These are phyloP conservation scores for Alternaria sp. DNA, from an alignment of 2,329 filamentous ascomycete species.

Conservation along the genomic window DNA sequence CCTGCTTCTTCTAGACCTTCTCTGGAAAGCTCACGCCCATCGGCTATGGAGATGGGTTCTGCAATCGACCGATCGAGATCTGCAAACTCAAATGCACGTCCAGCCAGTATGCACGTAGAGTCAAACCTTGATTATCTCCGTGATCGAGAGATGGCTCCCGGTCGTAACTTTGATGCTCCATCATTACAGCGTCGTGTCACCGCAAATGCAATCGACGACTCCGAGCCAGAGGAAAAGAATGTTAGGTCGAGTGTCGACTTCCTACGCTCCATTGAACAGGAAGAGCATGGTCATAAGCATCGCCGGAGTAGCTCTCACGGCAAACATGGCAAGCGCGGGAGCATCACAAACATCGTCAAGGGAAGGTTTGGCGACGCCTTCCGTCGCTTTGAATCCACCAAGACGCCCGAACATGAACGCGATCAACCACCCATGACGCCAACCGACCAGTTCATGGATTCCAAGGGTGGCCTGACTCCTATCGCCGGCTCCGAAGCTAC, in stretches of 20 bases:
- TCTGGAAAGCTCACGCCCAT: constrained; percentile 74
- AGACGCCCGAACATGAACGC: constrained; percentile 38
- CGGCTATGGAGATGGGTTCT: constrained; percentile 68
- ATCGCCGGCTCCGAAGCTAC: constrained; percentile 81
- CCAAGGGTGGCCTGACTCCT: constrained; percentile 61
- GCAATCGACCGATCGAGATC: constrained; percentile 68
- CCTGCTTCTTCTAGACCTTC: constrained; percentile 71
- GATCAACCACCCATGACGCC: constrained; percentile 40
- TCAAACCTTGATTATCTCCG: constrained; percentile 84
- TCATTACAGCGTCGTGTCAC: constrained; percentile 40
- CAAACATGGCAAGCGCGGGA: constrained; percentile 75
- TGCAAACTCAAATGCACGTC: constrained; percentile 73
- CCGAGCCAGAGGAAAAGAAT: constrained; percentile 65
- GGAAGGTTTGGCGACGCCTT: constrained; percentile 95
- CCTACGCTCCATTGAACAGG: constrained; percentile 76
- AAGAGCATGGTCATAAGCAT: constrained; percentile 62
- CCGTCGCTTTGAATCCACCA: constrained; percentile 78
- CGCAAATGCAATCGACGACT: constrained; percentile 45
- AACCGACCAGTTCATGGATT: constrained; percentile 34
- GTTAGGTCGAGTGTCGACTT: constrained; percentile 86
- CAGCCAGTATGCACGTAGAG: constrained; percentile 83
- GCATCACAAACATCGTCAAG: constrained; percentile 77
- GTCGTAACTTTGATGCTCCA: constrained; percentile 45
- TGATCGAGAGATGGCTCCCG: constrained; percentile 71
- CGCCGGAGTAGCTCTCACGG: constrained; percentile 65